Percentiles rank a stretch among this genome's conserved stretches.
phyloP scores from a whole-genome alignment of 768 basidiomycete genomes.

The Suillus plorans region DNA sequence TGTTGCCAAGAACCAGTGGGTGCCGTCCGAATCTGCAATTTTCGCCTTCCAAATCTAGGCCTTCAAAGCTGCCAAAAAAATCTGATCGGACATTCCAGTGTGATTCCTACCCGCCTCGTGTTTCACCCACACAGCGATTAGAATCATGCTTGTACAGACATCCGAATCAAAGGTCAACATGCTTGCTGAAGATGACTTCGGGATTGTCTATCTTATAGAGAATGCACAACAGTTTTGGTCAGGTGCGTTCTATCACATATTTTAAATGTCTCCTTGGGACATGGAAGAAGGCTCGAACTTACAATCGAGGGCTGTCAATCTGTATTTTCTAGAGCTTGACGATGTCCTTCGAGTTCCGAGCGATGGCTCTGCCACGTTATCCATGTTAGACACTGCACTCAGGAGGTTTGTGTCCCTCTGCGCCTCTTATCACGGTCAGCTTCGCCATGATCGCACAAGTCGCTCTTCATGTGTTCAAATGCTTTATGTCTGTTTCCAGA shows the following conservation, averaged over 20 bases:
- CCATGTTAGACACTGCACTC: conserved; percentile 75
- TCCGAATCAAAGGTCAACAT: conserved; percentile 18
- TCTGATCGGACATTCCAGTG: conserved; percentile 2
- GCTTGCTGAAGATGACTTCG: conserved; percentile 60
- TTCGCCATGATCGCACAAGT: not conserved
- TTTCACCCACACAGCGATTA: not conserved
- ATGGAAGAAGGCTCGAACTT: conserved; percentile 8
- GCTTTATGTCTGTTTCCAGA: conserved; percentile 44
- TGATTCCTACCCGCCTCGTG: conserved; percentile 8
- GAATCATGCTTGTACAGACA: conserved; percentile 17
- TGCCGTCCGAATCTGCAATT: not conserved
- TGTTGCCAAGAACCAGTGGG: not conserved
- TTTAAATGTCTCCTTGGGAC: conserved; percentile 10
- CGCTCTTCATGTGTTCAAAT: not conserved
- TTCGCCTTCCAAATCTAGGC: not conserved
- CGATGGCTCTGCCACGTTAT: conserved; percentile 59
- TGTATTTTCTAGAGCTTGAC: conserved; percentile 68
- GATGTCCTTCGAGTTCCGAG: conserved; percentile 71
- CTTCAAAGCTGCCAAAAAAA: not conserved
- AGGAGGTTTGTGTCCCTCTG: conserved; percentile 77
- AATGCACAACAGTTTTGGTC: conserved; percentile 90
- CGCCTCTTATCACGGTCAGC: conserved; percentile 83
- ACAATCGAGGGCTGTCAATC: conserved; percentile 2
- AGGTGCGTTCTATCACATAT: conserved; percentile 47
- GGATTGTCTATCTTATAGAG: conserved; percentile 79